Evolutionary conservation across 768 basidiomycete species (phyloP).

Genomic region (Lenzites betulinus): DNA sequence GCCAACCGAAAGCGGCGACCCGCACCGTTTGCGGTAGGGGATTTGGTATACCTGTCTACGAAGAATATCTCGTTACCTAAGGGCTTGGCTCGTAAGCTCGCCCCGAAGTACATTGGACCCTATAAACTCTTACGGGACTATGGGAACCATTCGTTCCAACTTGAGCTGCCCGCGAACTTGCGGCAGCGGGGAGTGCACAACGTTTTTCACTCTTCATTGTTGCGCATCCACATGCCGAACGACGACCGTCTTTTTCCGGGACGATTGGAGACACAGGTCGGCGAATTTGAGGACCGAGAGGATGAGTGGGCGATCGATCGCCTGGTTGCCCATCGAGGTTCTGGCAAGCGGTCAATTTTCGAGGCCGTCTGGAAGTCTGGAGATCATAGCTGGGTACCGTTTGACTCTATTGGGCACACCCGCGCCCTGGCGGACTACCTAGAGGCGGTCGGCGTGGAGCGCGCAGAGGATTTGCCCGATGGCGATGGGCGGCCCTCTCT

Average conservation of each 20-base stretch:
- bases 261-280: constrained; percentile 14
- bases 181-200: constrained; percentile 29
- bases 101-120: constrained; percentile 33
- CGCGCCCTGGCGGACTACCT: constrained; percentile 1
- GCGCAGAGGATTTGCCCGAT: neutral
- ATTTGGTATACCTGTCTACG: constrained; percentile 34
- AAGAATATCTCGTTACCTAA: constrained; percentile 7
- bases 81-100: constrained; percentile 28
- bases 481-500: neutral
- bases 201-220: constrained; percentile 35
- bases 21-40: constrained; percentile 21
- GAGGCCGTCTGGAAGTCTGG: constrained; percentile 8
- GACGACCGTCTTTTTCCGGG: constrained; percentile 35
- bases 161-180: constrained; percentile 31
- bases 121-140: constrained; percentile 18
- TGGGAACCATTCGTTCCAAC: constrained; percentile 18
- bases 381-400: constrained; percentile 10
- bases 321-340: neutral
- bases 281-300: constrained; percentile 19
- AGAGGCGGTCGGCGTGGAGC: neutral
- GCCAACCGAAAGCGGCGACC: constrained; percentile 28
- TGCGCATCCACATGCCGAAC: constrained; percentile 37
- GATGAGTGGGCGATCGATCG: constrained; percentile 30
- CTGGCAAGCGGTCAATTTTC: neutral
- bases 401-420: neutral